Evolutionary conservation across 371 early-diverging fungal species (phyloP), one percentile per base, ranked within the genome.

Genomic region (Mortierella sp.): DNA sequence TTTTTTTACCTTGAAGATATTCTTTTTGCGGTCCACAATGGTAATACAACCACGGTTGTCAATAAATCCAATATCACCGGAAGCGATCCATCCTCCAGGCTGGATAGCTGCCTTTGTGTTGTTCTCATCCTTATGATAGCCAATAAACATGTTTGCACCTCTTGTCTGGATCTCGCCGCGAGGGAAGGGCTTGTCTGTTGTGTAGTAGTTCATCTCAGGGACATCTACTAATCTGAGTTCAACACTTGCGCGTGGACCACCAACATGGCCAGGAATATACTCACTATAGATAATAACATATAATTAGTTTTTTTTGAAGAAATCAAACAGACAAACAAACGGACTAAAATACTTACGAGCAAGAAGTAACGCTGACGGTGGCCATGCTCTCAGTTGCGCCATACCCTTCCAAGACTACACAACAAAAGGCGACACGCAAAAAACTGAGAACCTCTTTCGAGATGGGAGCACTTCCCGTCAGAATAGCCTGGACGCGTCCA

Each of bases 21-120:
- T 96, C 89, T 99, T 99, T 79, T 96, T 95, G 63, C 99, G 91
- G 83, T 99, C 99, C 75, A 98, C 91, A 67, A 99, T 95, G 5
- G 84, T 84, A 24, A 96, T 67, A 22, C 95, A 92, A 58, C 94
- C 95, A 49, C 93, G 88, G 22, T 86, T 75, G 73, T 94, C 92
- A 72, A 97, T 78, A 77, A 86, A 85, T 32, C 94, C 98, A 83
- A 99, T 93, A 83, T 99, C 99, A 22, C 90, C 90, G 6, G 98
- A 97, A 64, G 91, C 89, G 32, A 95, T 83, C 99, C 99, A 99
- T 0, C 96, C 97, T 43, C 97, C 97, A 0, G 86, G 75, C 62
- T 91, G 92, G 32, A 97, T 72, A 0, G 93, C 77, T 74, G 96
- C 96, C 12, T 75, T 84, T 0, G 98, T 99, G 72, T 93, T 93